Percentiles rank a stretch among this genome's conserved stretches.
Conservation (phyloP, 768 basidiomycete genomes). For the Agaricus subrufescens region DNA sequence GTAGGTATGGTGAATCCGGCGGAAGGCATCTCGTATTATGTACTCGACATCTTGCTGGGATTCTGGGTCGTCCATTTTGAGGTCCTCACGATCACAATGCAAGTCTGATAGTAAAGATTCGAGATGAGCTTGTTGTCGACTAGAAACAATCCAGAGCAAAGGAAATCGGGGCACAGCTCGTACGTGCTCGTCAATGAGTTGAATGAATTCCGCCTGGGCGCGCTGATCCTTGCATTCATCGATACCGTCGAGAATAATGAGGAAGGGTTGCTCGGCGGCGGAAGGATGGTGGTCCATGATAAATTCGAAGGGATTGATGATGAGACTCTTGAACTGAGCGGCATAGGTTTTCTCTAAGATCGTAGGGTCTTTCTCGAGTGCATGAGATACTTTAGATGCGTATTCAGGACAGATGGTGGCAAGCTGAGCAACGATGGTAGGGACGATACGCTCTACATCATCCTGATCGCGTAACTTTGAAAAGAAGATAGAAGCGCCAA, state of each 20-base stretch:
- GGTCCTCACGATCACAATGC: neutral
- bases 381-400: neutral
- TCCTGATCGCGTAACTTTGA: neutral
- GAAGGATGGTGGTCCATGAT: neutral
- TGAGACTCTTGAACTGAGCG: neutral
- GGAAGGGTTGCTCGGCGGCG: neutral
- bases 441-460: neutral
- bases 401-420: neutral
- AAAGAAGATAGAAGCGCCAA: slow-evolving; percentile 4
- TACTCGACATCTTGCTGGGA: neutral
- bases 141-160: neutral
- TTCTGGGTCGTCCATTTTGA: neutral
- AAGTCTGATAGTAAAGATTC: neutral
- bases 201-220: slow-evolving; percentile 3
- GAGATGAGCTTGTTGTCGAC: slow-evolving; percentile 3
- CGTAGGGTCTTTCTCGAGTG: neutral
- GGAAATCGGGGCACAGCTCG: neutral
- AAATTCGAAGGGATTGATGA: neutral
- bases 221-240: slow-evolving; percentile 5
- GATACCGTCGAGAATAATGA: slow-evolving; percentile 2
- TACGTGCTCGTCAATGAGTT: slow-evolving; percentile 2
- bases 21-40: neutral
- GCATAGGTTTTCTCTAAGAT: neutral
- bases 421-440: slow-evolving; percentile 2
- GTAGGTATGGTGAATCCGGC: neutral